phyloP scores from a whole-genome alignment of 352 stramenopile genomes.

The Phytopythium montanum region DNA sequence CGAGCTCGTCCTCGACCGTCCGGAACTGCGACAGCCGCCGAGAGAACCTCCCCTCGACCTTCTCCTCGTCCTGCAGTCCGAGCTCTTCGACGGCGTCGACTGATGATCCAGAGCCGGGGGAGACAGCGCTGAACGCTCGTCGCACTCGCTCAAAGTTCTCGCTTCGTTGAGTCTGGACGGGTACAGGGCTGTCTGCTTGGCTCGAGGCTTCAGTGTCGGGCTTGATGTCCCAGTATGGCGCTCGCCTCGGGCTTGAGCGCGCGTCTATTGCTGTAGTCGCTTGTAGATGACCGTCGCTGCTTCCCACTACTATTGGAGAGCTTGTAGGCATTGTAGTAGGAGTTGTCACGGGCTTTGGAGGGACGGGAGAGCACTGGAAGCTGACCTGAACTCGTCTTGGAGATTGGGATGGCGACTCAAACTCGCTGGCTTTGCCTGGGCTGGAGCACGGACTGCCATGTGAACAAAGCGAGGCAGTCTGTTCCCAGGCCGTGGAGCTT shows the following conservation, averaged over 20 bases:
- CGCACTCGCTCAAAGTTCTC: slow-evolving; percentile 25
- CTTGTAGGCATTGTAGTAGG: neutral
- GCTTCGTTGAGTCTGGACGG: slow-evolving; percentile 1
- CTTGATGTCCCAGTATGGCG: neutral
- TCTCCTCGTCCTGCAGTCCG: slow-evolving; percentile 18
- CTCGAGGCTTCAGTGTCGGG: neutral
- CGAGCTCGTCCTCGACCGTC: slow-evolving; percentile 57
- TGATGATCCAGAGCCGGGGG: neutral
- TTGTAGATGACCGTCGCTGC: neutral
- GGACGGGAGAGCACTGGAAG: neutral
- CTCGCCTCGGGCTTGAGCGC: neutral
- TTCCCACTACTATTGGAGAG: neutral
- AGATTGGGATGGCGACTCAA: neutral
- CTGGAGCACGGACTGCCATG: neutral
- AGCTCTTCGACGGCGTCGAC: slow-evolving; percentile 4
- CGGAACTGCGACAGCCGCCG: slow-evolving; percentile 21
- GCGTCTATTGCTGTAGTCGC: neutral
- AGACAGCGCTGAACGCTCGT: slow-evolving; percentile 18
- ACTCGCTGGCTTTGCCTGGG: neutral
- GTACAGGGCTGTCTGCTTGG: neutral
- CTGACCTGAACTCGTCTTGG: neutral
- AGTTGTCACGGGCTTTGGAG: neutral
- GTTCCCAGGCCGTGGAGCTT: neutral
- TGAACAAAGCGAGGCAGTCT: neutral
- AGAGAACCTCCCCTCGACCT: neutral